These are phyloP conservation scores for Yarrowia osloensis DNA, from an alignment of 805 yeast species.

Conservation along the genomic window DNA sequence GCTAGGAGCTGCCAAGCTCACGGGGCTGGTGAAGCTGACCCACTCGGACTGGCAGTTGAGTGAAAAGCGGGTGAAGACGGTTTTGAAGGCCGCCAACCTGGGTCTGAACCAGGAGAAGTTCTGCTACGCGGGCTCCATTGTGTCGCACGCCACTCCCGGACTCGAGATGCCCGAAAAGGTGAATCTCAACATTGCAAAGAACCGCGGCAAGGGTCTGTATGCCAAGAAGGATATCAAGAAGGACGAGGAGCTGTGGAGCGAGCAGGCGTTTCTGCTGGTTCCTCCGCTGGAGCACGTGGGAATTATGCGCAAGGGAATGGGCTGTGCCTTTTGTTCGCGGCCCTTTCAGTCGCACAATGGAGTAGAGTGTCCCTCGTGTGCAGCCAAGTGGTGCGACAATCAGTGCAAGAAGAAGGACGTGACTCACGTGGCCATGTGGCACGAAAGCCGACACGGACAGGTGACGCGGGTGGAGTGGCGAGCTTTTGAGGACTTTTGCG, in stretches of 20 bases:
- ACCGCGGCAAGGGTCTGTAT: conserved; percentile 62
- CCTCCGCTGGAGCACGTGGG: conserved; percentile 69
- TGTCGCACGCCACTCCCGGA: conserved; percentile 53
- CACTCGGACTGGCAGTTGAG: conserved; percentile 66
- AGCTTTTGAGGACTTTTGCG: conserved; percentile 60
- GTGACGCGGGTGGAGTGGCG: conserved; percentile 48
- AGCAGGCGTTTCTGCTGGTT: conserved; percentile 58
- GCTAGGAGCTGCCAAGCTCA: conserved; percentile 57
- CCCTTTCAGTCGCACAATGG: conserved; percentile 50
- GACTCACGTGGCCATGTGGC: conserved; percentile 60
- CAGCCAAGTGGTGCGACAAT: conserved; percentile 24
- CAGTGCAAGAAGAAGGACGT: conserved; percentile 44
- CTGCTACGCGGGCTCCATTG: conserved; percentile 57
- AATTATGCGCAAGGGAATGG: conserved; percentile 60
- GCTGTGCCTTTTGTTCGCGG: conserved; percentile 73
- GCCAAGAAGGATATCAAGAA: conserved; percentile 51
- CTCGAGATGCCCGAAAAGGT: conserved; percentile 46
- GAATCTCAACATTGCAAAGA: conserved; percentile 52
- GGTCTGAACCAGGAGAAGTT: conserved; percentile 47
- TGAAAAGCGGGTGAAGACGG: conserved; percentile 55
- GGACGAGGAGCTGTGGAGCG: conserved; percentile 64
- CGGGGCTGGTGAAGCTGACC: conserved; percentile 50
- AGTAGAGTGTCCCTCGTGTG: conserved; percentile 31
- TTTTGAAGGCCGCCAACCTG: conserved; percentile 60
- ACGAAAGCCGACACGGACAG: conserved; percentile 46